Percentiles rank a stretch among this genome's conserved stretches.
Conservation (phyloP, 1,139 yeast species). For the Blastobotrys raffinosifermentans region DNA sequence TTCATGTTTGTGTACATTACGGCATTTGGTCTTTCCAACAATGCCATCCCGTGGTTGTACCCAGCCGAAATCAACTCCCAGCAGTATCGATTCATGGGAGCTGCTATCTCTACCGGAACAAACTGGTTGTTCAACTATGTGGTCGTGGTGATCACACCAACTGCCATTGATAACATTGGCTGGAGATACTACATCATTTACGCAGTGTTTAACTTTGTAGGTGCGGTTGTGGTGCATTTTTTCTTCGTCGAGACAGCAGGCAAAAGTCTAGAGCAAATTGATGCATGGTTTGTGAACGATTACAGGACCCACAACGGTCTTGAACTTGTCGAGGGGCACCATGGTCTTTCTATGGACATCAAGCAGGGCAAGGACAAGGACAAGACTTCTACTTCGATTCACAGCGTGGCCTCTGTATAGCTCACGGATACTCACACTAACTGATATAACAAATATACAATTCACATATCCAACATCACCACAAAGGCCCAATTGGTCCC, state of each 20-base stretch:
- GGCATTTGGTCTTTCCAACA: constrained; percentile 5
- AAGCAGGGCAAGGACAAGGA: no score
- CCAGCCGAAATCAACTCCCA: constrained; percentile 41
- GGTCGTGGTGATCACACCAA: constrained; percentile 49
- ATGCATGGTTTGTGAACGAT: constrained; percentile 48
- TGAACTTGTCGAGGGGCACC: no score
- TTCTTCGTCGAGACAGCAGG: constrained; percentile 54
- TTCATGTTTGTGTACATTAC: constrained; percentile 21
- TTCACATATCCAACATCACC: no score
- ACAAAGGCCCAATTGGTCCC: no score
- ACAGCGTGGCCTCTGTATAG: no score
- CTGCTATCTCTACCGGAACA: constrained; percentile 49
- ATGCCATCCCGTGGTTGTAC: constrained; percentile 38
- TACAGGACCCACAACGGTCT: no score
- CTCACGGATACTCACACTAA: no score
- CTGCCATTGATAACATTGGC: constrained; percentile 40
- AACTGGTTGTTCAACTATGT: constrained; percentile 44
- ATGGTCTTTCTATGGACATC: no score
- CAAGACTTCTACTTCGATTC: no score
- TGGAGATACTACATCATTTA: constrained; percentile 42
- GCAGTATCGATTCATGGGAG: constrained; percentile 46
- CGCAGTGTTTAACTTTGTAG: constrained; percentile 35
- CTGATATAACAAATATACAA: no score
- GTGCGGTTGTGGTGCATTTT: constrained; percentile 34
- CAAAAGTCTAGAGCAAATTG: constrained; percentile 50